These are phyloP conservation scores for Juglanconis juglandina DNA, from an alignment of 2,329 filamentous ascomycete genomes.

Conservation along the genomic window DNA sequence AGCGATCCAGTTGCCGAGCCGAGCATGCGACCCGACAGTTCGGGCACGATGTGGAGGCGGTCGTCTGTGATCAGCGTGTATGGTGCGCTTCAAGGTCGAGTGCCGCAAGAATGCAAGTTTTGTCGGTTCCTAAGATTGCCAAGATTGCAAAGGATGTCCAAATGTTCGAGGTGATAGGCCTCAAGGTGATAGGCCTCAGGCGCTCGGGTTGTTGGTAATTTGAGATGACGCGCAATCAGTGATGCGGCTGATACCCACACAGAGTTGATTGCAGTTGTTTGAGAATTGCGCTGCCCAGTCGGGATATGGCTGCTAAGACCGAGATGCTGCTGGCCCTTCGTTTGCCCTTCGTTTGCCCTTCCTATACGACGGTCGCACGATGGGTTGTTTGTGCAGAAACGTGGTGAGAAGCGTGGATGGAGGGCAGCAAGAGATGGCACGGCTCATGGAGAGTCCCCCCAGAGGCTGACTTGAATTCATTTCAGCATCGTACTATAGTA, in stretches of 20 bases:
- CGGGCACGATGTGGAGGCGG: too few species aligned
- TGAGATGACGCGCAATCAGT: conserved; percentile 6
- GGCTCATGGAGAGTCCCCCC: neutral
- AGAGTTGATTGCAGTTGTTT: neutral
- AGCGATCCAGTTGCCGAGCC: too few species aligned
- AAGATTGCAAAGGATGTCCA: neutral
- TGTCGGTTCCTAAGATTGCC: too few species aligned
- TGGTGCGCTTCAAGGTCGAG: too few species aligned
- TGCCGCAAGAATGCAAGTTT: too few species aligned
- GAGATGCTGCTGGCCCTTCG: neutral
- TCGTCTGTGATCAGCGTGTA: too few species aligned
- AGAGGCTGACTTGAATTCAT: neutral
- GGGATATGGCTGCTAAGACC: too few species aligned
- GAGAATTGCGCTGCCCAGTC: neutral
- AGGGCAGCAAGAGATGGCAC: neutral
- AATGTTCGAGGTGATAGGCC: neutral
- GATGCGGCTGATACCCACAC: neutral
- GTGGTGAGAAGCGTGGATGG: neutral
- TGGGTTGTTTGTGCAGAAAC: neutral
- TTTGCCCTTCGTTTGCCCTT: neutral
- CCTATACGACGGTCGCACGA: neutral
- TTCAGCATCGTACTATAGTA: neutral
- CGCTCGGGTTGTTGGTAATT: neutral
- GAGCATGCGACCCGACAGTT: too few species aligned
- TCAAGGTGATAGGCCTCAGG: neutral